These are phyloP conservation scores for Kewa caespitosa DNA, from an alignment of 179 eudicot genomes.

Conservation along the genomic window DNA sequence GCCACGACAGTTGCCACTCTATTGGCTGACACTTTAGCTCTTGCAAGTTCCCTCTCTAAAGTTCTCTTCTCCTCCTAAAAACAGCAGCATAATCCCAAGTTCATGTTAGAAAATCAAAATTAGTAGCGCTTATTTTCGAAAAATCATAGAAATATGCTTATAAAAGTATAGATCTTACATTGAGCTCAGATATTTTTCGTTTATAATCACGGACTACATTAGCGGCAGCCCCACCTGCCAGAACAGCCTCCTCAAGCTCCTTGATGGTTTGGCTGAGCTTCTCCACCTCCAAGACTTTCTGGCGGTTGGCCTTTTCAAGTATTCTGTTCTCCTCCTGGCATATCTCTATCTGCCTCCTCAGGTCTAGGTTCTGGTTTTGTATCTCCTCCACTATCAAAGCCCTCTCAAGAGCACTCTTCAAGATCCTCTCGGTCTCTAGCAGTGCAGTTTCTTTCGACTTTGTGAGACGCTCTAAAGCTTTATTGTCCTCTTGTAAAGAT, in stretches of 20 bases:
- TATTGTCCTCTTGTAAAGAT: conserved; percentile 68
- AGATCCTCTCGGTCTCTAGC: conserved; percentile 82
- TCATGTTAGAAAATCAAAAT: neutral
- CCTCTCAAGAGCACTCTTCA: conserved; percentile 90
- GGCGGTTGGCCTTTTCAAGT: conserved; percentile 83
- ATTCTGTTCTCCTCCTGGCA: conserved; percentile 85
- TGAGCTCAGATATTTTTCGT: conserved; percentile 67
- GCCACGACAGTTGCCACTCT: conserved; percentile 84
- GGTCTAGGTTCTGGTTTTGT: conserved; percentile 82
- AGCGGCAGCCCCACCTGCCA: conserved; percentile 84
- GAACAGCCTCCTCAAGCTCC: conserved; percentile 88
- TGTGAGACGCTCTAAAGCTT: conserved; percentile 70
- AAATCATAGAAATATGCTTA: neutral
- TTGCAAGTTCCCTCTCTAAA: conserved; percentile 88
- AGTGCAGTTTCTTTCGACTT: conserved; percentile 90
- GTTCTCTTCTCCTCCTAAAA: conserved; percentile 82
- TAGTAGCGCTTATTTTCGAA: no score
- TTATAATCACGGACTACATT: conserved; percentile 70
- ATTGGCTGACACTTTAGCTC: conserved; percentile 86
- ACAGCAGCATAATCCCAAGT: no score
- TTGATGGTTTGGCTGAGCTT: conserved; percentile 74
- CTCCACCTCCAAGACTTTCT: conserved; percentile 81
- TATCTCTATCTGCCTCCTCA: conserved; percentile 83
- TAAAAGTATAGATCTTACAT: conserved; percentile 36
- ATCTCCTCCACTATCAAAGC: conserved; percentile 88